Percentiles rank a stretch among this genome's conserved stretches.
phyloP scores from a whole-genome alignment of 306 rosid genomes.

The Heteromeles arbutifolia region DNA sequence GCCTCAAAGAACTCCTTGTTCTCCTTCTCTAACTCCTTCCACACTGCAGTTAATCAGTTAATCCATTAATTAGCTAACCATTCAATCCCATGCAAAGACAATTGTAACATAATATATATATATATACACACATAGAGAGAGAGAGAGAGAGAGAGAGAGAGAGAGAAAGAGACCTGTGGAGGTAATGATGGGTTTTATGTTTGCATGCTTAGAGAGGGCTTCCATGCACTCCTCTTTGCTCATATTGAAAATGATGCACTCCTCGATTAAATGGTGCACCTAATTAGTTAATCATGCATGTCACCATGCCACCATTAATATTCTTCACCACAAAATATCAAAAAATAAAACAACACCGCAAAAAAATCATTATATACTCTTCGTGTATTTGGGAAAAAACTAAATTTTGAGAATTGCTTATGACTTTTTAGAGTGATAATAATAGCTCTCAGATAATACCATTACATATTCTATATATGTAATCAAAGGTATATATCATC shows the following conservation, averaged over 20 bases:
- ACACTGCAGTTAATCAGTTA: constrained; percentile 34
- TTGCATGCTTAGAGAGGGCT: constrained; percentile 87
- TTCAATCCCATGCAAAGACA: neutral
- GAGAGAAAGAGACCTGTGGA: constrained; percentile 53
- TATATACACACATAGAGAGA: no score
- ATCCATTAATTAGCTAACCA: neutral
- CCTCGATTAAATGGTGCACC: constrained; percentile 94
- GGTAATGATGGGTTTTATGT: constrained; percentile 76
- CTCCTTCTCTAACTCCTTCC: constrained; percentile 93
- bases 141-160: neutral
- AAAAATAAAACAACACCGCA: neutral
- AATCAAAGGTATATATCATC: neutral
- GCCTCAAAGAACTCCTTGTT: constrained; percentile 86
- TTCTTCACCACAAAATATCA: neutral
- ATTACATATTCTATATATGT: neutral
- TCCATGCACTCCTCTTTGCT: constrained; percentile 93
- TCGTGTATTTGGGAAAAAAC: no score
- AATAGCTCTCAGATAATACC: neutral
- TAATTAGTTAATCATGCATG: constrained; percentile 1
- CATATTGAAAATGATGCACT: constrained; percentile 87
- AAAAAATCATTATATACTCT: no score
- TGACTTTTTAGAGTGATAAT: no score
- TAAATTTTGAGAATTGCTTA: no score
- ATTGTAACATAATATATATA: neutral
- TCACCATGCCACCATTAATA: neutral